Evolutionary conservation across 441 rosid genomes (phyloP).

Genomic region (Brassica balearica): DNA sequence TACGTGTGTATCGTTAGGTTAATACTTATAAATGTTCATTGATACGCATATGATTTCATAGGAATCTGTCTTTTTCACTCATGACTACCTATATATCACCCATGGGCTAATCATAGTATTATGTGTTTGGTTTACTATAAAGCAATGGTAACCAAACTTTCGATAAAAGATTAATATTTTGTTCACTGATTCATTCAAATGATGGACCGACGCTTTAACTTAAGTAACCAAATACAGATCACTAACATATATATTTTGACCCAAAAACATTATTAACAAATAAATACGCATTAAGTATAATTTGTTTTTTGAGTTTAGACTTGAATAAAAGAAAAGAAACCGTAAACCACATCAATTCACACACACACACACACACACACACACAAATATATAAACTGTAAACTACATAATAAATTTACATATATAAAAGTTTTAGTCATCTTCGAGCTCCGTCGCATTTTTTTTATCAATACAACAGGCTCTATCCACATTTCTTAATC

Average conservation of each 20-base stretch:
- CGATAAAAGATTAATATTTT: neutral
- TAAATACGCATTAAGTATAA: neutral
- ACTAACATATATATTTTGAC: neutral
- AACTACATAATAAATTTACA: too few relatives aligned
- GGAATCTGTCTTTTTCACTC: conserved; percentile 31
- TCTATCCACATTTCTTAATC: neutral
- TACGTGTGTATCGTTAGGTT: conserved; percentile 5
- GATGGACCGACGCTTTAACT: conserved; percentile 5
- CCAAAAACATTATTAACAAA: neutral
- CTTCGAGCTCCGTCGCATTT: neutral
- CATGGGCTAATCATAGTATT: conserved; percentile 34
- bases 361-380: neutral
- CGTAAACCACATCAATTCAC: neutral
- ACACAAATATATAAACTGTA: too few relatives aligned
- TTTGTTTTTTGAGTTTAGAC: neutral
- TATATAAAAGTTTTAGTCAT: neutral
- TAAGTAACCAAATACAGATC: neutral
- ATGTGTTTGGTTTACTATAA: conserved; percentile 34
- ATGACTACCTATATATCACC: conserved; percentile 22
- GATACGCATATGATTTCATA: conserved; percentile 20
- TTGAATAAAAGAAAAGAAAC: neutral
- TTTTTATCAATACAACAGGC: neutral
- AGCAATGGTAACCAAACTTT: conserved; percentile 27
- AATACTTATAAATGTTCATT: neutral
- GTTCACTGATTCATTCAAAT: neutral